Base-by-base conservation (phyloP, 2,329 filamentous ascomycete species). In the Aspergillus luchuensis region DNA sequence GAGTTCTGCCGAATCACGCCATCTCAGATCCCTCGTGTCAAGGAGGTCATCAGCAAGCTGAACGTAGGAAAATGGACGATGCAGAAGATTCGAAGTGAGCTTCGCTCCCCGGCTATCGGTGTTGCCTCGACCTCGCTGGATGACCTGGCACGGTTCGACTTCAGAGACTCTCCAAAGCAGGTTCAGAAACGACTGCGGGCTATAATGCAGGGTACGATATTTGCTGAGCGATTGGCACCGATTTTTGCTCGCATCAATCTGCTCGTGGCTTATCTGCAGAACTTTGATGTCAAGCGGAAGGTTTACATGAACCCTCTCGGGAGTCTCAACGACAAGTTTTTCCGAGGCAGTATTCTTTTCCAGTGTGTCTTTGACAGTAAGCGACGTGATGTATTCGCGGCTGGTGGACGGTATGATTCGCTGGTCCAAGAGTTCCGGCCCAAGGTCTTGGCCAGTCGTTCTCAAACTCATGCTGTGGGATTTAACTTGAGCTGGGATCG, bases 241-340 rank as follows among this genome's bases (percentile, higher is more conserved):
- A 81, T 85, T 6, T 88, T 97, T 69, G 89, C 89, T 0, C 92
- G 97, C 72, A 79, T 99, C 28, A 89, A 89, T 61, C 87, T 91
- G 57, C 87, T 98, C 1, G 82, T 91, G 49, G 85, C 87, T 36
- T 95, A 95, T 69, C 84, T 89, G 60, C 90, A 91, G 70, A 85
- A 87, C 2, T 88, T 97, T 63, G 87, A 87, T 0, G 84, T 98
- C 1, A 84, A 84, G 57, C 88, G 87, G 52, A 95, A 93, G 71
- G 82, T 97, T 28, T 96, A 93, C 69, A 83, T 98, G 67, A 91
- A 88, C 65, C 93, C 94, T 0, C 82, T 99, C 6, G 91, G 89
- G 71, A 96, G 91, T 74, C 86, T 96, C 70, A 96, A 96, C 71
- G 93, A 97, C 72, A 90, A 89, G 59, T 97, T 98, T 73, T 99